Evolutionary conservation across 164 flowering plant genomes (phyloP).

Genomic region (Chloranthus sessilifolius): DNA sequence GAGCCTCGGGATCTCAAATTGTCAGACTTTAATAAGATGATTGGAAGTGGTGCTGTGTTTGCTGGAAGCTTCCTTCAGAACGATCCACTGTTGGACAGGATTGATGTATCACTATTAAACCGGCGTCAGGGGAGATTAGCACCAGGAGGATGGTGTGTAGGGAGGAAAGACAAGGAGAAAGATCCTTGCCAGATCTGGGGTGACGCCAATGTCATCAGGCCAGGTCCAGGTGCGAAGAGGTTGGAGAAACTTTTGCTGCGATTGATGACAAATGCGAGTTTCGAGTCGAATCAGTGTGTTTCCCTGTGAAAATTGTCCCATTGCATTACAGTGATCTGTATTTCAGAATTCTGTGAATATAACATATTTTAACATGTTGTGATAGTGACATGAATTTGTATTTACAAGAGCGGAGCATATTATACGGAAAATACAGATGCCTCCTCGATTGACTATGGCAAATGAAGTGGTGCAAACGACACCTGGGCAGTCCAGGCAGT

Average conservation of each 20-base stretch:
- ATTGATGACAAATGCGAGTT: slow-evolving; percentile 15
- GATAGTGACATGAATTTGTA: too few species aligned
- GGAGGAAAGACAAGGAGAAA: slow-evolving; percentile 9
- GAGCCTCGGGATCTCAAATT: slow-evolving; percentile 15
- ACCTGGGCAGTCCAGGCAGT: too few species aligned
- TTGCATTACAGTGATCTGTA: too few species aligned
- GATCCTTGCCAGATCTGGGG: slow-evolving; percentile 28
- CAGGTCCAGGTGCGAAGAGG: slow-evolving; percentile 23
- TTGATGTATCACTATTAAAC: slow-evolving; percentile 12
- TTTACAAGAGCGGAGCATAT: too few species aligned
- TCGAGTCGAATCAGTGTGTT: slow-evolving; percentile 15
- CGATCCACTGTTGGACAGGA: slow-evolving; percentile 19
- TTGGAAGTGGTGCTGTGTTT: slow-evolving; percentile 21
- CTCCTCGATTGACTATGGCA: too few species aligned
- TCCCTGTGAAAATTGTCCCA: not conserved
- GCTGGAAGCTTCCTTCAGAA: slow-evolving; percentile 18
- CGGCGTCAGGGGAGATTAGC: slow-evolving; percentile 9
- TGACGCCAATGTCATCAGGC: slow-evolving; percentile 20
- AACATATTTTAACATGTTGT: too few species aligned
- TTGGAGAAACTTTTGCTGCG: slow-evolving; percentile 23
- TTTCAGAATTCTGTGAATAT: too few species aligned
- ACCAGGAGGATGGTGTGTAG: slow-evolving; percentile 30
- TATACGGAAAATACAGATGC: too few species aligned
- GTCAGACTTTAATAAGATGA: slow-evolving; percentile 18
- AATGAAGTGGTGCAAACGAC: too few species aligned